Evolutionary conservation across 352 stramenopile species (phyloP).

Genomic region (Chrysophaeum taylorii): DNA sequence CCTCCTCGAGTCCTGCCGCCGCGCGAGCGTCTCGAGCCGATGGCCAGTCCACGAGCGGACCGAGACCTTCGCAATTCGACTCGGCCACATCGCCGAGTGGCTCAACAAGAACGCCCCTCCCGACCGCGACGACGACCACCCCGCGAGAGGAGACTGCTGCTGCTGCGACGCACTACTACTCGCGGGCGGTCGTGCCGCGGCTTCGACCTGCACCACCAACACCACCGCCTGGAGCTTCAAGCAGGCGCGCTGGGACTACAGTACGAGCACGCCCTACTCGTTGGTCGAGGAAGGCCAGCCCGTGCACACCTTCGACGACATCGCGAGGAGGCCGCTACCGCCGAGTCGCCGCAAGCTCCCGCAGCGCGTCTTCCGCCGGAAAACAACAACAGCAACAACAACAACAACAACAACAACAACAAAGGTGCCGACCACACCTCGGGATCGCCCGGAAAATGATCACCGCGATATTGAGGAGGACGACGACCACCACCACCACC

Average conservation of each 20-base stretch:
- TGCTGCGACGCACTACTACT: neutral
- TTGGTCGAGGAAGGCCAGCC: neutral
- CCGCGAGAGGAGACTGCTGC: too few relatives aligned
- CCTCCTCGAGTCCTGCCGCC: too few relatives aligned
- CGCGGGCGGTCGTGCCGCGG: neutral
- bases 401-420: neutral
- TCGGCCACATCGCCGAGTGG: too few relatives aligned
- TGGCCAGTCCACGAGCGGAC: too few relatives aligned
- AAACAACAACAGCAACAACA: neutral
- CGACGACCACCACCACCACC: neutral
- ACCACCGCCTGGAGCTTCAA: too few relatives aligned
- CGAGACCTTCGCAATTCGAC: too few relatives aligned
- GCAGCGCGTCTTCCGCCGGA: neutral
- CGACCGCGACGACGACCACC: too few relatives aligned
- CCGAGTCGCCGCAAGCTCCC: neutral
- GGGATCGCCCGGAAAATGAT: too few relatives aligned
- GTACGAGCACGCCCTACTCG: neutral
- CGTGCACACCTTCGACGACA: neutral
- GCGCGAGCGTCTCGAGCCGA: too few relatives aligned
- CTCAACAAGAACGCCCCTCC: too few relatives aligned
- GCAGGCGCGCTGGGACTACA: neutral
- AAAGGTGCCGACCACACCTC: too few relatives aligned
- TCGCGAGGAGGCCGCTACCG: neutral
- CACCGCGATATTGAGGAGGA: too few relatives aligned
- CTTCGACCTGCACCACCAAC: neutral